Evolutionary conservation across 176 grass and related monocot genomes (phyloP).

Genomic region (Oryza nivara): DNA sequence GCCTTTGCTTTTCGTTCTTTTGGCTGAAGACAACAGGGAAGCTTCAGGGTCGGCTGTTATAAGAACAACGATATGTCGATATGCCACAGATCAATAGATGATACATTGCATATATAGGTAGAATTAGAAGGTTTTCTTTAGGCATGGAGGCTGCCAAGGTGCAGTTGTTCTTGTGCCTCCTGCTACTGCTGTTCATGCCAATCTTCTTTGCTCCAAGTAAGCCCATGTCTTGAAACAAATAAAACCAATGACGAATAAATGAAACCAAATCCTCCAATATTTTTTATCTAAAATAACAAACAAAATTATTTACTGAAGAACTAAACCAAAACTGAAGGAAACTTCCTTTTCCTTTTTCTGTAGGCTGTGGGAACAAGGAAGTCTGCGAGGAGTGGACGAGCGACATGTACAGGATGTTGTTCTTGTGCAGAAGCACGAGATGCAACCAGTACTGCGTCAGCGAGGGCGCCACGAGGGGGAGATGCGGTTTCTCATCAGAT

Average conservation of each 20-base stretch:
- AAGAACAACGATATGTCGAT: not conserved
- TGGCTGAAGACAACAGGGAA: not conserved
- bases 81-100: not conserved
- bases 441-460: not conserved
- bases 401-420: constrained; percentile 7
- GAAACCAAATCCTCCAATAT: not conserved
- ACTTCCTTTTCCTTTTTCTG: not conserved
- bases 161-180: not conserved
- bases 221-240: not conserved
- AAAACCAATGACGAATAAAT: not conserved
- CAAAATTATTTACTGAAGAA: not conserved
- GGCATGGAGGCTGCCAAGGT: constrained; percentile 6
- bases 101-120: not conserved
- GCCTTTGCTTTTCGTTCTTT: not conserved
- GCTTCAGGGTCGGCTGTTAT: not conserved
- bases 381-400: constrained; percentile 9
- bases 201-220: constrained; percentile 4
- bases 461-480: not conserved
- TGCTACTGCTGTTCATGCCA: constrained; percentile 17
- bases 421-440: constrained; percentile 16
- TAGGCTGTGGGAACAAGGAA: not conserved
- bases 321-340: not conserved
- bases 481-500: constrained; percentile 21
- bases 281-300: not conserved
- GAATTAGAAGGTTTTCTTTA: not conserved